A percentile compares a stretch with the other conserved stretches of the same genome.
These are phyloP conservation scores for Colletotrichum shisoi DNA, from an alignment of 2,329 filamentous ascomycete species.

Conservation along the genomic window DNA sequence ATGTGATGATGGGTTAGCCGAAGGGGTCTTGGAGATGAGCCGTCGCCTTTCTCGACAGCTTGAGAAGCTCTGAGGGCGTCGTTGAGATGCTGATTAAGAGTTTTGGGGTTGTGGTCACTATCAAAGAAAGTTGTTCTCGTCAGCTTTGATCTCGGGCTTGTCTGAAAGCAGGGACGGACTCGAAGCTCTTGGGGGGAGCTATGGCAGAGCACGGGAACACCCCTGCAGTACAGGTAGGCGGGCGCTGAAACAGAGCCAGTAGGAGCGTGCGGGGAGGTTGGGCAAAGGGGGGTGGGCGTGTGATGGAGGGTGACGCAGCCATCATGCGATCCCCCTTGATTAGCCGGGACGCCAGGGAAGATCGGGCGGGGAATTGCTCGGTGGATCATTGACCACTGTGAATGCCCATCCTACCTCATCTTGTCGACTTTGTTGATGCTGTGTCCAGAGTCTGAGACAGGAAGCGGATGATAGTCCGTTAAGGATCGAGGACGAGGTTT, in stretches of 20 bases:
- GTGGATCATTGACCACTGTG: conserved; percentile 17
- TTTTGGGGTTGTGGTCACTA: conserved; percentile 19
- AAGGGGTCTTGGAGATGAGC: conserved; percentile 2
- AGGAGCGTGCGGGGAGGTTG: conserved; percentile 38
- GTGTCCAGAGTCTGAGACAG: conserved; percentile 9
- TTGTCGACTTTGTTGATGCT: conserved; percentile 23
- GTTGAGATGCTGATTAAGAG: conserved; percentile 33
- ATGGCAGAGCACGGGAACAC: conserved; percentile 39
- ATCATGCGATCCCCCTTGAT: conserved; percentile 36
- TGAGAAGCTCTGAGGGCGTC: conserved; percentile 28
- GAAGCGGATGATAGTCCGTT: conserved; percentile 3
- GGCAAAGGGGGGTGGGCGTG: conserved; percentile 29
- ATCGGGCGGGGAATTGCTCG: conserved; percentile 6
- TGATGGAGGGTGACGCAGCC: conserved; percentile 37
- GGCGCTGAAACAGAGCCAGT: conserved; percentile 35
- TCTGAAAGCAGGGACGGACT: conserved; percentile 31
- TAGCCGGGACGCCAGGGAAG: conserved; percentile 17
- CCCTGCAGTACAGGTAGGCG: conserved; percentile 29
- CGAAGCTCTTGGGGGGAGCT: conserved; percentile 37
- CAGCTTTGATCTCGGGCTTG: conserved; percentile 31
- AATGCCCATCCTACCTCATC: conserved; percentile 34
- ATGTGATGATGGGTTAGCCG: conserved; percentile 27
- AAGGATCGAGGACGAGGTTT: conserved; percentile 5
- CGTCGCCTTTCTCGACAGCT: conserved; percentile 13
- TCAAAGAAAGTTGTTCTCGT: conserved; percentile 14